Evolutionary conservation across 73 alveolate genomes (phyloP), one percentile per base, ranked within the genome.

Genomic region (Urostyla sp.): DNA sequence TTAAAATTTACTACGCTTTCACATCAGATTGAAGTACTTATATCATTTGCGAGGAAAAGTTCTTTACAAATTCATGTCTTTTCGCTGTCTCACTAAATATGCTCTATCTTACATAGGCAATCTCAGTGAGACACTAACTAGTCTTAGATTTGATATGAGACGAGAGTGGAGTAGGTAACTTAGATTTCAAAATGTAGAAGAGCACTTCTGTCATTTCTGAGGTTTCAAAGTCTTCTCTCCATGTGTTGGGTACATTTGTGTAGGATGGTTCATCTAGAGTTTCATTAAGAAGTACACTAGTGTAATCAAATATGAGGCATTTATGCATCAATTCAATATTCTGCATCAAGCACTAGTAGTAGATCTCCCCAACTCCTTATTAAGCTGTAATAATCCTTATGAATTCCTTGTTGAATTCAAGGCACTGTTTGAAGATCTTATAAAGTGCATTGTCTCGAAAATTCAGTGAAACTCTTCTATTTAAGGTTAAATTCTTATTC

Each of bases 201-300:
- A 69, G 32, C 3, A 69, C 69, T 27, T 69, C 83, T 20, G 32
- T 37, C 20, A 7, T 69, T 69, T 72, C 82, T 24, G 8, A 23
- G 45, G 32, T 24, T 37, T 83, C 66, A 1, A 83, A 34, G 37
- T 66, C 31, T 16, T 48, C 75, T 57, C 82, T 83, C 91, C 91
- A 83, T 15, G 72, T 36, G 50, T 53, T 24, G 0, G 91, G 91
- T 69, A 69, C 83, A 48, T 69, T 69, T 0, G 91, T 83, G 6
- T 67, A 49, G 20, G 58, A 51, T 8, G 87, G 76, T 4, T 83
- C 91, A 11, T 79, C 91, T 1, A 83, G 57, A 0, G 91, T 83
- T 56, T 83, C 91, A 46, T 83, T 78, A 49, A 83, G 52, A 30
- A 83, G 52, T 7, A 83, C 87, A n/a, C 91, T 78, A 20, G 73